These are phyloP conservation scores for Paramecium sonneborni DNA, from an alignment of 73 alveolate species.

Conservation along the genomic window DNA sequence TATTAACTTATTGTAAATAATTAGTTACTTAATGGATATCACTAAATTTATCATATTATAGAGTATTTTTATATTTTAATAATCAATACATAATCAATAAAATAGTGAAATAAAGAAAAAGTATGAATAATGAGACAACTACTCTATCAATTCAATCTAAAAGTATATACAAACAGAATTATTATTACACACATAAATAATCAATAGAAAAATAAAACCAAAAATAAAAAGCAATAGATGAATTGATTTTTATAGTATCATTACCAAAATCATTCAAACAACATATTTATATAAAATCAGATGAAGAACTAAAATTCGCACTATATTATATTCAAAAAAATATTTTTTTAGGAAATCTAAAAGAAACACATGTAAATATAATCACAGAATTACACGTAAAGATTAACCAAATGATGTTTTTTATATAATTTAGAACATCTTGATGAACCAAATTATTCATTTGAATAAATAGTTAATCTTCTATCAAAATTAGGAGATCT, in stretches of 20 bases:
- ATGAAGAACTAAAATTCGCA: not conserved
- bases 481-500: not conserved
- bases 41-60: too few relatives aligned
- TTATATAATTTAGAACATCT: not conserved
- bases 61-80: too few relatives aligned
- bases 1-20: not conserved
- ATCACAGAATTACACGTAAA: not conserved
- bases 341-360: not conserved
- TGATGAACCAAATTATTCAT: not conserved
- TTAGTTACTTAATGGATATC: not conserved
- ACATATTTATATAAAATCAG: not conserved
- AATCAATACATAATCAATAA: too few relatives aligned
- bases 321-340: not conserved
- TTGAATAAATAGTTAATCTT: not conserved
- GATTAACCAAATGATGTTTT: not conserved
- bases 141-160: too few relatives aligned
- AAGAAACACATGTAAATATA: not conserved
- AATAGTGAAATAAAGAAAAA: too few relatives aligned
- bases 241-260: not conserved
- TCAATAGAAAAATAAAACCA: not conserved
- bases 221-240: not conserved
- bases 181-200: not conserved
- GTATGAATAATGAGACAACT: too few relatives aligned
- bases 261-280: not conserved
- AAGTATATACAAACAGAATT: too few relatives aligned